Evolutionary conservation across 2,329 filamentous ascomycete genomes (phyloP), one percentile per base, ranked within the genome.

Genomic region (Diaporthe aspalathi): DNA sequence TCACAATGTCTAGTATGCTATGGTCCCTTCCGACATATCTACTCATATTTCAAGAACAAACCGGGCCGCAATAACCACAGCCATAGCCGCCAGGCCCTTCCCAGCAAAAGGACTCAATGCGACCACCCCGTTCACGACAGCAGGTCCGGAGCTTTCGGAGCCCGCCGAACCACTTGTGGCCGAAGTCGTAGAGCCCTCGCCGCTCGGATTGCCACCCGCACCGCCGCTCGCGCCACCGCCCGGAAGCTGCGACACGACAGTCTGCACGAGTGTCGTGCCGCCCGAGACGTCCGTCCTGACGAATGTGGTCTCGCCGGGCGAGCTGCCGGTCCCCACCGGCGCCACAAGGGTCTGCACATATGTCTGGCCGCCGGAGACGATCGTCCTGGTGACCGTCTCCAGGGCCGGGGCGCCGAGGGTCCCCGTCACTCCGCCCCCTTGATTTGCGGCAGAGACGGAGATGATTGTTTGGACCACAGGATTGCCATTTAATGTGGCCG

Each of bases 321-420:
- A 49, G n/a, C 43, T 32, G 12, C 17, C 60, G 6, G 60, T 63
- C 20, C 24, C 43, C 4, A 7, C 43, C 4, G 60, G 60, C 4
- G 60, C 49, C 20, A 63, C 20, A 1, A 63, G 5, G 24, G 60
- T 63, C 43, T 63, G 60, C 1, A 63, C 43, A 24, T 63, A 63
- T 3, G 60, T 63, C 60, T 63, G 43, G 20, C 60, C 60, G n/a
- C 24, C n/a, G 29, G 60, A 63, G 60, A 63, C 43, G 4, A 63
- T 35, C 4, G 60, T 63, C 27, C 60, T 63, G 20, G 27, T 63
- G 6, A 14, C 16, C 6, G 43, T 63, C 9, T 20, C 29, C 43
- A 17, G 60, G 14, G 43, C 29, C 27, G 29, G 43, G 27, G 43
- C 4, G 29, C 43, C n/a, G 27, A 43, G 24, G 20, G 20, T 27